These are phyloP conservation scores for Komagataella populi DNA, from an alignment of 805 yeast genomes.

Conservation along the genomic window DNA sequence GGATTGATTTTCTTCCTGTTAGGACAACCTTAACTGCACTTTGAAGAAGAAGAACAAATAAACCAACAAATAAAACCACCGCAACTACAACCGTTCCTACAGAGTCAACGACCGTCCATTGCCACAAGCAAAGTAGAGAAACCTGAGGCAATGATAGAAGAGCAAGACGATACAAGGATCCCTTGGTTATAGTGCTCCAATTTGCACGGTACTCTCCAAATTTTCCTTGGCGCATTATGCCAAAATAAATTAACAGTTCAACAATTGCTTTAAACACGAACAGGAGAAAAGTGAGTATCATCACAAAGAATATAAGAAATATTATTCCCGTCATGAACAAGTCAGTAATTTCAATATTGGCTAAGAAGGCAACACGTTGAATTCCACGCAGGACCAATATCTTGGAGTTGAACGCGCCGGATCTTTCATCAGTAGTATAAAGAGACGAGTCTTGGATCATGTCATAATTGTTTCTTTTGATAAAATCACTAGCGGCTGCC, in stretches of 20 bases:
- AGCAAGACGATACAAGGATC: constrained; percentile 73
- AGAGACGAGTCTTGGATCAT: constrained; percentile 34
- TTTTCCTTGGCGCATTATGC: constrained; percentile 45
- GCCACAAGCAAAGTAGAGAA: constrained; percentile 75
- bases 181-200: constrained; percentile 80
- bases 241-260: constrained; percentile 48
- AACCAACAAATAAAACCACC: constrained; percentile 45
- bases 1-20: constrained; percentile 61
- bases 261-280: constrained; percentile 54
- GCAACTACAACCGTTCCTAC: constrained; percentile 77
- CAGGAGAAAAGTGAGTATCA: constrained; percentile 39
- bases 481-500: constrained; percentile 5
- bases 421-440: constrained; percentile 64
- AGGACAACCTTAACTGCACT: constrained; percentile 64
- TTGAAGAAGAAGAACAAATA: constrained; percentile 45
- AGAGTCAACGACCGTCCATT: constrained; percentile 72
- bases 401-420: constrained; percentile 41
- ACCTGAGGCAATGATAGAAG: constrained; percentile 83
- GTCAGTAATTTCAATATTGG: constrained; percentile 76
- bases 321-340: constrained; percentile 79
- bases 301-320: constrained; percentile 69
- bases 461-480: constrained; percentile 30
- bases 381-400: constrained; percentile 82
- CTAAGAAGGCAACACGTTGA: constrained; percentile 77
- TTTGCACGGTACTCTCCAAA: constrained; percentile 68